A percentile compares a stretch with the other conserved stretches of the same genome.
Conservation (phyloP, 495 filamentous ascomycete species). For the Pseudomonodictys pantanalensis region DNA sequence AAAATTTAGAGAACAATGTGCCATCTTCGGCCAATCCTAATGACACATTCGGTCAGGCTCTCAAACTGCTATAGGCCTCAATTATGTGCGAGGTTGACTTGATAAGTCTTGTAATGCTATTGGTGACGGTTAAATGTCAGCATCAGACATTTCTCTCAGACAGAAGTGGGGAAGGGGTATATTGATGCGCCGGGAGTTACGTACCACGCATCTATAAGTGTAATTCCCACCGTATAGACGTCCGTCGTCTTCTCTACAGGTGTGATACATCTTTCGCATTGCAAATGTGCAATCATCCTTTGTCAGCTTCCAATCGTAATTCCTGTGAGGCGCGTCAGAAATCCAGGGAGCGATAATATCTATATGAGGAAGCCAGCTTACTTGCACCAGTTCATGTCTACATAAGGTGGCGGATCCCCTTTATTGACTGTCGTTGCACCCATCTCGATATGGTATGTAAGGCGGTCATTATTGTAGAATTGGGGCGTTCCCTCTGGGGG, state of each 20-base stretch:
- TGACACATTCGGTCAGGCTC: too few relatives aligned
- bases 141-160: too few relatives aligned
- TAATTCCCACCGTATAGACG: background rate
- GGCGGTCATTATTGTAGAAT: background rate
- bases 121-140: too few relatives aligned
- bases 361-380: background rate
- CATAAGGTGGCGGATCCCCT: background rate
- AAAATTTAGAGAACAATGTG: too few relatives aligned
- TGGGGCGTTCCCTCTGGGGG: background rate
- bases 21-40: too few relatives aligned
- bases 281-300: background rate
- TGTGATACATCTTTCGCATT: background rate
- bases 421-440: background rate
- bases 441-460: background rate
- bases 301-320: background rate
- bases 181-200: too few relatives aligned
- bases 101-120: too few relatives aligned
- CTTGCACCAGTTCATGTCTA: background rate
- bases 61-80: too few relatives aligned
- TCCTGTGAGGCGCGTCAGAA: background rate
- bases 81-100: too few relatives aligned
- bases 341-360: background rate
- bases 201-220: background rate
- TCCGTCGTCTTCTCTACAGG: background rate
- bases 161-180: too few relatives aligned